Evolutionary conservation across 2,329 filamentous ascomycete genomes (phyloP).

Genomic region (Aspergillus unguis): DNA sequence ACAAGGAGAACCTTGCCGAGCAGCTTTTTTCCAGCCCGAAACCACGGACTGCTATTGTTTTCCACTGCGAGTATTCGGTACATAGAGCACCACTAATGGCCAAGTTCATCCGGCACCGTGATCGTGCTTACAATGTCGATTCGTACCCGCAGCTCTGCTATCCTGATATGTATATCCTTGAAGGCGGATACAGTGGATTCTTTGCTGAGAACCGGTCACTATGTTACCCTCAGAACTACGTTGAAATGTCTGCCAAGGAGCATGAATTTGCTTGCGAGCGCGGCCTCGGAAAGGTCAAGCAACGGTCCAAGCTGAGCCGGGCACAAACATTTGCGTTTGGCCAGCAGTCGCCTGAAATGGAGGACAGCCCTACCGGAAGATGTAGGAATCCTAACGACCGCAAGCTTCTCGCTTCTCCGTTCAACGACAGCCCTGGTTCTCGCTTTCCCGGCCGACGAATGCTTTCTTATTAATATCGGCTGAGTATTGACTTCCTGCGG

Average conservation of each 20-base stretch:
- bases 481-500: slow-evolving; percentile 22
- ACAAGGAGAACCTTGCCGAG: slow-evolving; percentile 80
- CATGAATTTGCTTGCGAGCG: slow-evolving; percentile 92
- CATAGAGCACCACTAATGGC: slow-evolving; percentile 96
- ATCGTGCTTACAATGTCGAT: slow-evolving; percentile 80
- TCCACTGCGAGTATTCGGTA: slow-evolving; percentile 98
- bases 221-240: slow-evolving; percentile 92
- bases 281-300: slow-evolving; percentile 88
- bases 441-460: slow-evolving; percentile 42
- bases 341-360: slow-evolving; percentile 60
- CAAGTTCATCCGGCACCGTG: slow-evolving; percentile 83
- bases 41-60: slow-evolving; percentile 75
- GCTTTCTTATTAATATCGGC: slow-evolving; percentile 37
- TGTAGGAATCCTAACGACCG: slow-evolving; percentile 36
- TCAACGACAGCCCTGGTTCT: slow-evolving; percentile 34
- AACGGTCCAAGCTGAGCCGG: slow-evolving; percentile 77
- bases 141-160: slow-evolving; percentile 87
- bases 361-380: slow-evolving; percentile 60
- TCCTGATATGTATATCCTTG: slow-evolving; percentile 93
- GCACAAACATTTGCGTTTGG: slow-evolving; percentile 96
- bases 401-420: slow-evolving; percentile 35
- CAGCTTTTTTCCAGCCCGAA: slow-evolving; percentile 72
- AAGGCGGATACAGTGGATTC: slow-evolving; percentile 94
- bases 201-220: slow-evolving; percentile 73
- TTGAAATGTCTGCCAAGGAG: slow-evolving; percentile 91